These are phyloP conservation scores for Tolypocladium amazonense DNA, from an alignment of 2,329 filamentous ascomycete genomes.

Conservation along the genomic window DNA sequence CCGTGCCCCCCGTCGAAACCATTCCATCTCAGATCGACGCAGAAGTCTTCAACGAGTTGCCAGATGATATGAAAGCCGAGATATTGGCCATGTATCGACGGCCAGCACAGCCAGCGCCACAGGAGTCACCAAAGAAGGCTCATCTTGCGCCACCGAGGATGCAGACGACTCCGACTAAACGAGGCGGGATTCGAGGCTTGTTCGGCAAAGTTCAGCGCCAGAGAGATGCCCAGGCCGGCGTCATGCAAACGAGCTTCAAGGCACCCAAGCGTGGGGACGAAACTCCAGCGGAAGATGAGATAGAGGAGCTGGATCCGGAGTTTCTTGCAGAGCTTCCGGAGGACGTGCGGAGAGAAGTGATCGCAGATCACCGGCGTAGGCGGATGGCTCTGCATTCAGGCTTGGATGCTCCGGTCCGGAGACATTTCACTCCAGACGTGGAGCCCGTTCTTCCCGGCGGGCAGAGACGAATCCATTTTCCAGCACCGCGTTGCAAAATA, in stretches of 20 bases:
- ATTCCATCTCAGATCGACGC: conserved; percentile 76
- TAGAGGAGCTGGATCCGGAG: conserved; percentile 50
- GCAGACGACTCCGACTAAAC: conserved; percentile 55
- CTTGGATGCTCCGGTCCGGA: conserved; percentile 26
- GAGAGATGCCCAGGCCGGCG: conserved; percentile 42
- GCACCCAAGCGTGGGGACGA: conserved; percentile 23
- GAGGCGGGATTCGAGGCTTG: conserved; percentile 31
- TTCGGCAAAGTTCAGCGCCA: conserved; percentile 38
- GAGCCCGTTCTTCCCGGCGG: conserved; percentile 18
- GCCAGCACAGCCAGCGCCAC: conserved; percentile 23
- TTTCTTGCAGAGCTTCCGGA: conserved; percentile 78
- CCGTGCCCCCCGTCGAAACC: conserved; percentile 23
- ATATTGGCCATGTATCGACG: conserved; percentile 61
- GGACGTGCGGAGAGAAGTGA: conserved; percentile 66
- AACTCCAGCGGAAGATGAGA: conserved; percentile 16
- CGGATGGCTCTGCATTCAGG: conserved; percentile 47
- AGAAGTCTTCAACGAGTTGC: conserved; percentile 72
- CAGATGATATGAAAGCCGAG: conserved; percentile 77
- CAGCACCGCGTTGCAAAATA: conserved; percentile 32
- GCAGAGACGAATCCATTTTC: conserved; percentile 36
- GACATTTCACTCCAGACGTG: conserved; percentile 11
- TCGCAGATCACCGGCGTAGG: conserved; percentile 54
- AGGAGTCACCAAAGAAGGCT: conserved; percentile 47
- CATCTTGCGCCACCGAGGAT: conserved; percentile 40
- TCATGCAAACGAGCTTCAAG: conserved; percentile 67